phyloP scores from a whole-genome alignment of 192 early-diverging fungal species.

The Chytriomyces sp. region DNA sequence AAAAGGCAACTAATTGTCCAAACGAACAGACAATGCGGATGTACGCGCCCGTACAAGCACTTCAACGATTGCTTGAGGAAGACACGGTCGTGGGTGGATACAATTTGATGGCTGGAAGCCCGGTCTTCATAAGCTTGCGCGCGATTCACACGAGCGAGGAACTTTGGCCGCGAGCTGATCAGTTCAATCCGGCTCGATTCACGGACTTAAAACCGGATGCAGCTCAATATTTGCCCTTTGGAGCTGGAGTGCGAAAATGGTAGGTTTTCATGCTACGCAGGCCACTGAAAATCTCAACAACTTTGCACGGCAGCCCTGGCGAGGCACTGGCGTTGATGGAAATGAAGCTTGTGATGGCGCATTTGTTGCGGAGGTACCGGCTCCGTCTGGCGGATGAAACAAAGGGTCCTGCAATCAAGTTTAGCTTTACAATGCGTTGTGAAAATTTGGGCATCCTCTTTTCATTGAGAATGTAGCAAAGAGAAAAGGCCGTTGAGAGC shows the following conservation, averaged over 20 bases:
- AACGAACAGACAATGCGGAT: background rate
- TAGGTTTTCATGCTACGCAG: no score
- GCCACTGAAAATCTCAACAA: background rate
- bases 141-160: background rate
- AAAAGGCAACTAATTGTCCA: no score
- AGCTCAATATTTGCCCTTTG: background rate
- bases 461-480: background rate
- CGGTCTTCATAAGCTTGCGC: background rate
- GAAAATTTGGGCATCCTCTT: background rate
- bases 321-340: conserved; percentile 11
- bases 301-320: background rate
- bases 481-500: background rate
- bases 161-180: background rate
- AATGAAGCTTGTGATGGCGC: conserved; percentile 3
- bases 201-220: background rate
- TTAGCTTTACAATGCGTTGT: background rate
- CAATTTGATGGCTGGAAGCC: background rate
- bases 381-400: background rate
- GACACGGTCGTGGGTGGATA: background rate
- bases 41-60: background rate
- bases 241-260: conserved; percentile 5
- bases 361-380: background rate
- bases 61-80: background rate
- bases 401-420: background rate
- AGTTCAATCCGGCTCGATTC: background rate